Evolutionary conservation across 306 rosid genomes (phyloP), one percentile per base, ranked within the genome.

Genomic region (Vigna reflexopilosa): DNA sequence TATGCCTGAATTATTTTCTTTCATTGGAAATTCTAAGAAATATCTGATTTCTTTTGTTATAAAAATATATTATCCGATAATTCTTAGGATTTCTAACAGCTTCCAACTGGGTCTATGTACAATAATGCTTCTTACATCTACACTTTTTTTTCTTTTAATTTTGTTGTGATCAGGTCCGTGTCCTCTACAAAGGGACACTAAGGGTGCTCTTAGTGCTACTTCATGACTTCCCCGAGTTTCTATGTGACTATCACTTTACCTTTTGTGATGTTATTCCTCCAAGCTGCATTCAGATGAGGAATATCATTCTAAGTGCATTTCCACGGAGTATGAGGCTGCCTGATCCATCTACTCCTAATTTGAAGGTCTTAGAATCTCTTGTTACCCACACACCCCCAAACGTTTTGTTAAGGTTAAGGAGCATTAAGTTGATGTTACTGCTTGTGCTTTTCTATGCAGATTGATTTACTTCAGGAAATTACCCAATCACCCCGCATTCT

Each of bases 311-410:
- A 54, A 96, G 99, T 86, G 99, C 99, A 64, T 93, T 96, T 84
- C 98, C 99, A 5, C 98, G 94, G 57, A 96, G 91, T 77, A 96
- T 96, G 98, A 93, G 99, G 88, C 88, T 96, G 50, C 98, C 99
- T 15, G 98, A 93, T 88, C 97, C 97, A 63, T 93, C 97, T 50
- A 93, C 98, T 48, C 98, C 99, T 3, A 93, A 93, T 73, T 77
- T 96, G 67, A 96, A 96, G 97, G 99, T 96, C 34, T 71, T 34
- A 47, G 47, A 84, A 51, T 51, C 16, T 56, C 30, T 3, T 40
- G 3, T 63, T 16, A 54, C 57, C 65, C 34, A 30, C 34, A 30
- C 34, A 30, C 5, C 85, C 20, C 8, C 30, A 34, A 15, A 42
- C 38, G 6, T 26, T 72, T 64, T 47, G 70, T 63, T 34, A 1